Percentiles rank a stretch among this genome's conserved stretches.
phyloP scores from a whole-genome alignment of 176 grass and related monocot genomes.

The Cenchrus americanus region DNA sequence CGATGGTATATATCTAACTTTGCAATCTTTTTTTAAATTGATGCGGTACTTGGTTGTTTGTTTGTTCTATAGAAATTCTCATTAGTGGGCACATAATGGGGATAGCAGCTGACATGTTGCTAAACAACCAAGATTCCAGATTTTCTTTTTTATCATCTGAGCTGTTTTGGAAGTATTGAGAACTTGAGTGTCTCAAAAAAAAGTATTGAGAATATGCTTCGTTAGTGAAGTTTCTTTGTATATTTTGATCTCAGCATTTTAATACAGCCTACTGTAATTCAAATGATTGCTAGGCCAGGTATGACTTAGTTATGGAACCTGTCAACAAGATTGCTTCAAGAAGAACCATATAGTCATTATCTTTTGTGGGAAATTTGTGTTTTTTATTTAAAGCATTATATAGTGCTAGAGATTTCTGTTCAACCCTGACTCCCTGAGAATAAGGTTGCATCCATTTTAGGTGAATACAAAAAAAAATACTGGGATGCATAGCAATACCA shows the following conservation, averaged over 20 bases:
- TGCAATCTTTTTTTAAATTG: too few relatives aligned
- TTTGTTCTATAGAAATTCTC: slow-evolving; percentile 1
- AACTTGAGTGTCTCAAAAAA: not conserved
- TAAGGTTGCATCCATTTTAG: not conserved
- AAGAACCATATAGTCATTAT: not conserved
- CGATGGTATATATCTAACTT: too few relatives aligned
- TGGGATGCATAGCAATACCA: not conserved
- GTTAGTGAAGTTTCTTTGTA: not conserved
- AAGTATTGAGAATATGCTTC: not conserved
- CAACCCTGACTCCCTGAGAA: not conserved
- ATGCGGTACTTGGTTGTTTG: not conserved
- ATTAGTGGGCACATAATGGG: not conserved
- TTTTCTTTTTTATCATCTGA: not conserved
- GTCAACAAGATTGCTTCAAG: not conserved
- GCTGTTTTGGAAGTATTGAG: not conserved
- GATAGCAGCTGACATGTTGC: not conserved
- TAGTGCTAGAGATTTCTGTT: not conserved
- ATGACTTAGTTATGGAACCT: not conserved
- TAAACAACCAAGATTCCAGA: slow-evolving; percentile 9
- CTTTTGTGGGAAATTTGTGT: not conserved
- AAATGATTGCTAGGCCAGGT: slow-evolving; percentile 12
- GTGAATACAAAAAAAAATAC: not conserved
- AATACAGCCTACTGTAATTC: not conserved
- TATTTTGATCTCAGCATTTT: not conserved
- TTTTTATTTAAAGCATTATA: slow-evolving; percentile 15